Conservation (phyloP, 208 protist genomes). For the Herpetomonas tarakana region DNA sequence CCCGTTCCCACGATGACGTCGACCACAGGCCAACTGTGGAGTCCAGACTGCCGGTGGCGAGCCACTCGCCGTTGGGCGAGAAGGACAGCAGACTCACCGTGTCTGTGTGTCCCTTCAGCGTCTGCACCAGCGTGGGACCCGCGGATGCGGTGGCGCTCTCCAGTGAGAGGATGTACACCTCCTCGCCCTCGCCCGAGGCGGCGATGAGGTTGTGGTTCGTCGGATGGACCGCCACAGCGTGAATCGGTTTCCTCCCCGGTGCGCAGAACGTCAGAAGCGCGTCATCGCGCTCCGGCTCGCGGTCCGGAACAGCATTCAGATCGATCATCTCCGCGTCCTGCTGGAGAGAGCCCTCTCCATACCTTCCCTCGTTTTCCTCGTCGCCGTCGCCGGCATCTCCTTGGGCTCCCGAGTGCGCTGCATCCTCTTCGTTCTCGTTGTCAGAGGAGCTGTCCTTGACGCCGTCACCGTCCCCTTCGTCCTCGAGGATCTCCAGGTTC, state of each 20-base stretch:
- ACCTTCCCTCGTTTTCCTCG: constrained; percentile 12
- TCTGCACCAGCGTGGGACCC: constrained; percentile 14
- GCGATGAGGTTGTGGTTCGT: constrained; percentile 45
- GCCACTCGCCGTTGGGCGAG: constrained; percentile 71
- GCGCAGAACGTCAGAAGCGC: constrained; percentile 51
- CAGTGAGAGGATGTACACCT: constrained; percentile 44
- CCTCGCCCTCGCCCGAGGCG: constrained; percentile 68
- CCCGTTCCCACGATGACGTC: constrained; percentile 75
- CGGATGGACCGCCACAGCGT: constrained; percentile 52
- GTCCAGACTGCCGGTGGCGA: constrained; percentile 79
- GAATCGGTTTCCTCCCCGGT: constrained; percentile 52
- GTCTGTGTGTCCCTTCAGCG: constrained; percentile 72
- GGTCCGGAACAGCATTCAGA: constrained; percentile 72
- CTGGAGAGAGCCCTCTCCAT: constrained; percentile 11
- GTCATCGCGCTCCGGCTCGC: constrained; percentile 79
- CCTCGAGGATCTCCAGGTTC: constrained; percentile 69
- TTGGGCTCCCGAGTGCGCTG: constrained; percentile 5
- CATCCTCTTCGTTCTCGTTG: constrained; percentile 10
- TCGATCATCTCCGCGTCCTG: constrained; percentile 54
- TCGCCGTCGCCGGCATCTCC: constrained; percentile 17
- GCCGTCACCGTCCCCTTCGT: constrained; percentile 19
- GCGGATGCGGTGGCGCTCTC: constrained; percentile 7
- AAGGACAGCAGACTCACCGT: constrained; percentile 80
- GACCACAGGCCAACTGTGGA: constrained; percentile 71
- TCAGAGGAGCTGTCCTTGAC: constrained; percentile 12